Base-by-base conservation (phyloP, 176 grass and related monocot genomes). In the Zizania latifolia region DNA sequence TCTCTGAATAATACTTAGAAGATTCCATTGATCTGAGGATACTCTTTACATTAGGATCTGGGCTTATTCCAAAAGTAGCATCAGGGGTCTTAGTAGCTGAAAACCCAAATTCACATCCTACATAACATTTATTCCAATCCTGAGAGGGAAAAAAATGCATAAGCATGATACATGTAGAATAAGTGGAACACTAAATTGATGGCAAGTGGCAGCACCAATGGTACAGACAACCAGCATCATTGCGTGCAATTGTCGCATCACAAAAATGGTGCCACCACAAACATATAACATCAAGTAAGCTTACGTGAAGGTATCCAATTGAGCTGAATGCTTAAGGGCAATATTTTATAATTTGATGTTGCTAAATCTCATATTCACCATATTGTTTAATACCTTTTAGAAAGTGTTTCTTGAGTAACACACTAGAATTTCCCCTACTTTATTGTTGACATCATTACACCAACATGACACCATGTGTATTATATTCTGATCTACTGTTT, bases 21-120 rank as follows among this genome's bases (percentile, higher is more conserved):
- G 95, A 98, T 85, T 98, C 95, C 95, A 98, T 98, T 27, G 95
- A 98, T 71, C 95, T 87, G 31, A 98, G 68, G 37, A 98, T 87
- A 68, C 75, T 75, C 29, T 86, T 75, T 75, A 88, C 36, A 1
- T 66, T 81, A 57, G 81, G 79, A 74, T 86, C 82, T 77, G 76
- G 76, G 30, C 75, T 24, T 12, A 89, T 86, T 80, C 91, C 95
- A 78, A 98, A 94, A 74, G 78, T 78, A 82, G 95, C 95, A 81
- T 98, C 95, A 89, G 95, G 83, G 67, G 81, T 89, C 81, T 89
- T 86, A 62, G 82, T 78, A 40, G 69, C 76, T 71, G 84, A 55
- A 85, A 83, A 87, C 31, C 91, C 91, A 73, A 98, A 98, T 19
- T 92, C 78, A 80, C 91, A 98, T 32, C 86, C 86, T 68, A 94